phyloP scores from a whole-genome alignment of 495 filamentous ascomycete species.

The Hypoxylon perforatum region DNA sequence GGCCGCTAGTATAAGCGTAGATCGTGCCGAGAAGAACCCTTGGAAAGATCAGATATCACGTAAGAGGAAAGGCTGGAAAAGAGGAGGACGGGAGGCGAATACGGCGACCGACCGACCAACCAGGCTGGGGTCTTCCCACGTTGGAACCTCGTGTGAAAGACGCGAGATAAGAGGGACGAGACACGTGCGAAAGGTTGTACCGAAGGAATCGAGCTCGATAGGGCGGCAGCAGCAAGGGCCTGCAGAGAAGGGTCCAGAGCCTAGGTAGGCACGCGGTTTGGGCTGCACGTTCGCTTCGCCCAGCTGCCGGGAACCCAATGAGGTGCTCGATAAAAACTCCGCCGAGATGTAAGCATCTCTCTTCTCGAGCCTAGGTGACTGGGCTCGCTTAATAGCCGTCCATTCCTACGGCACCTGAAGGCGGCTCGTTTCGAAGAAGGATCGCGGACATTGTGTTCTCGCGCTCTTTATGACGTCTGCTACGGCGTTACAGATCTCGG shows the following conservation, averaged over 20 bases:
- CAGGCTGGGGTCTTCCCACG: neutral
- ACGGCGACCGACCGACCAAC: conserved; percentile 6
- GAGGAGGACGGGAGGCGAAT: neutral
- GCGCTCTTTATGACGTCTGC: conserved; percentile 2
- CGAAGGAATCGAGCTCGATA: conserved; percentile 19
- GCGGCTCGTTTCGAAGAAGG: conserved; percentile 6
- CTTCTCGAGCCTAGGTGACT: neutral
- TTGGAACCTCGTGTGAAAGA: conserved; percentile 9
- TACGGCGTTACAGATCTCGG: conserved; percentile 5
- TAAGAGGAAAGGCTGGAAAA: conserved; percentile 2
- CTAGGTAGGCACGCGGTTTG: neutral
- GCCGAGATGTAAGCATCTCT: conserved; percentile 18
- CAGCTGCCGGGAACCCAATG: conserved; percentile 23
- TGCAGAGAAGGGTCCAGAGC: conserved; percentile 4
- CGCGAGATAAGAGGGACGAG: conserved; percentile 21
- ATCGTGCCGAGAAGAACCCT: neutral
- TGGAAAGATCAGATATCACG: conserved; percentile 8
- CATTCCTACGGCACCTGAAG: conserved; percentile 4
- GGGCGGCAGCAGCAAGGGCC: neutral
- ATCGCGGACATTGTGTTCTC: conserved; percentile 5
- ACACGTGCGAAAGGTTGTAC: conserved; percentile 29
- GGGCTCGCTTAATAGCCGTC: neutral
- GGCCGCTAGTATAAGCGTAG: conserved; percentile 17
- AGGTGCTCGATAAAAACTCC: conserved; percentile 35
- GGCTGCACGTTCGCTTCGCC: neutral